Conservation (phyloP, 352 stramenopile species). For the Globisporangium ultimum region DNA sequence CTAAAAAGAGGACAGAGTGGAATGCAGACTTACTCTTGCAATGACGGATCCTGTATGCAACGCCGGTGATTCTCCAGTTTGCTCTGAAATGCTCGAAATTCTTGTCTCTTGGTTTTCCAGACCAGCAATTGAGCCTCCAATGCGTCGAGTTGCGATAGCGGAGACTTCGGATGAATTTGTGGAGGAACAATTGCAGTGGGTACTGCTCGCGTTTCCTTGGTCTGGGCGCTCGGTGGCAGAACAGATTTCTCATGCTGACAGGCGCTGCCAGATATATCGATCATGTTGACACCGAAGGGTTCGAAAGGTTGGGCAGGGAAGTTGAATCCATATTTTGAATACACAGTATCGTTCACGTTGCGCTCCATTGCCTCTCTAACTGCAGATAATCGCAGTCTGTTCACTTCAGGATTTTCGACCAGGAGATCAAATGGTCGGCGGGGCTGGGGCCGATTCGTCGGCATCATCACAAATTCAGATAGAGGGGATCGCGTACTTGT, state of each 20-base stretch:
- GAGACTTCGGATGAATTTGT: neutral
- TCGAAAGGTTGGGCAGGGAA: conserved; percentile 11
- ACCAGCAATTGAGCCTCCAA: conserved; percentile 11
- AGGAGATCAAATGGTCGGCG: conserved; percentile 35
- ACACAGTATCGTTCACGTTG: neutral
- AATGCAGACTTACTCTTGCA: conserved; percentile 6
- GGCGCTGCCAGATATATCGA: neutral
- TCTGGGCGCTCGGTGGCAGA: neutral
- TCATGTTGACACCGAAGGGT: neutral
- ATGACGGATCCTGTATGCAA: neutral
- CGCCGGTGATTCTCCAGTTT: conserved; percentile 4
- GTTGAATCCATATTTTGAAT: conserved; percentile 12
- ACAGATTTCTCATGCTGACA: neutral
- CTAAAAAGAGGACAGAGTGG: neutral
- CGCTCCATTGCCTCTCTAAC: neutral
- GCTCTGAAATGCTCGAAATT: conserved; percentile 3
- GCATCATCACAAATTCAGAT: conserved; percentile 33
- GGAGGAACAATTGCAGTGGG: neutral
- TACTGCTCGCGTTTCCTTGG: neutral
- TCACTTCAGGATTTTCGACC: neutral
- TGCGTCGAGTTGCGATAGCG: conserved; percentile 8
- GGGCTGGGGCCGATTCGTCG: conserved; percentile 26
- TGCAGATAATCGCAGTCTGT: neutral
- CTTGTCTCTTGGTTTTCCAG: conserved; percentile 9
- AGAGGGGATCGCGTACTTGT: conserved; percentile 4